Evolutionary conservation across 441 rosid genomes (phyloP), one percentile per base, ranked within the genome.

Genomic region (Corymbia calophylla): DNA sequence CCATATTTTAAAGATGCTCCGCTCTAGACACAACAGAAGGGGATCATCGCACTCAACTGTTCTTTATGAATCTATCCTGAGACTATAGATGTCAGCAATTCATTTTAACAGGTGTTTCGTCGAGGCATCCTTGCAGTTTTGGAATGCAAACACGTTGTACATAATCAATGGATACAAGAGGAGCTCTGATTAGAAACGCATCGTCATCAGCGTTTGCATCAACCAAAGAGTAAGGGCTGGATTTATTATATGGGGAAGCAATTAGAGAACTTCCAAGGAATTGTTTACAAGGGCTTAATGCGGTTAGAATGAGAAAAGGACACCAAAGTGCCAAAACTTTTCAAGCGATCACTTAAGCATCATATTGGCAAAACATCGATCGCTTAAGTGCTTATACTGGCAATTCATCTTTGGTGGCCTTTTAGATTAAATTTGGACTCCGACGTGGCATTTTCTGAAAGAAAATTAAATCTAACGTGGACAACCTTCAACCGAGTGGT

Each of bases 151-250:
- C 35, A 84, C 86, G 53, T 89, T n/a, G n/a, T 66, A 90, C 55
- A 3, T 93, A 27, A 77, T 91, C 19, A 90, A 91, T 48, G 93
- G 91, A 6, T 95, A 95, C 18, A 94, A 9, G 94, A 90, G 90
- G 91, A 91, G 91, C 88, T 94, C 91, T 93, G 95, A 14, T 95
- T 95, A 55, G 91, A 94, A 85, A 95, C 93, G 58, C 87, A 92
- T 94, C 98, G 32, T 93, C 94, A 95, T 93, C 98, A 11, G 95
- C 95, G 5, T 88, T 95, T 58, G 91, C 87, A 14, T 93, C 94
- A 2, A 97, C 97, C 7, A 92, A 91, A 87, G 95, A 89, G 5
- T 89, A 91, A 90, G 96, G 98, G 31, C 94, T 95, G 18, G 95
- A 95, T 70, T 91, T 95, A 93, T 84, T 96, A 89, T 60, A 93